Percentiles rank a stretch among this genome's conserved stretches.
Conservation (phyloP, 2,329 filamentous ascomycete species). For the Venturia aucupariae region DNA sequence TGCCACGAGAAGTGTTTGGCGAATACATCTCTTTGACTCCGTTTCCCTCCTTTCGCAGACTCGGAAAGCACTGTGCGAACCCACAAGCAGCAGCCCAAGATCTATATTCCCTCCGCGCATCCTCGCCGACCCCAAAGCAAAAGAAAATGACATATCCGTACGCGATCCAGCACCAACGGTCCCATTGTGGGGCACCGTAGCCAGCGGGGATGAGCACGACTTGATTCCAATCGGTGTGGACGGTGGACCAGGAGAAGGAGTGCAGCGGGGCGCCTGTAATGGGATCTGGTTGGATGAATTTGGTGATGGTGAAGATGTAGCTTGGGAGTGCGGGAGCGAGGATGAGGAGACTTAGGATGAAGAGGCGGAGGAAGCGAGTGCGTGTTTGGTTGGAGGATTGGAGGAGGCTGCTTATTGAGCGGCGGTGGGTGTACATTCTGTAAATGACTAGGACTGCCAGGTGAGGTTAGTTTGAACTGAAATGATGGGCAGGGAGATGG, state of each 20-base stretch:
- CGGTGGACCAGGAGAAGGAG: slow-evolving; percentile 42
- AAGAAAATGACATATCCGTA: slow-evolving; percentile 48
- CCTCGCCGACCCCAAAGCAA: slow-evolving; percentile 56
- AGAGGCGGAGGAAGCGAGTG: slow-evolving; percentile 53
- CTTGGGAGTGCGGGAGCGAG: slow-evolving; percentile 28
- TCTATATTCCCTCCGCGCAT: slow-evolving; percentile 49
- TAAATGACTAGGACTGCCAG: slow-evolving; percentile 46
- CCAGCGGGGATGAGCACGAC: slow-evolving; percentile 40
- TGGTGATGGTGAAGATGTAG: neutral
- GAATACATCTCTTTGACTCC: neutral
- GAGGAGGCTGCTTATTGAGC: slow-evolving; percentile 48
- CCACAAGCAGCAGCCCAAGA: slow-evolving; percentile 35
- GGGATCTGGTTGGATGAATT: neutral
- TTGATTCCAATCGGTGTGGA: slow-evolving; percentile 45
- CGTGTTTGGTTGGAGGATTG: slow-evolving; percentile 44
- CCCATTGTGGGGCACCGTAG: slow-evolving; percentile 37
- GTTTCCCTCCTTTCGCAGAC: neutral
- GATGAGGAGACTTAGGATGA: slow-evolving; percentile 46
- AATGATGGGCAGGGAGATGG: too few relatives aligned
- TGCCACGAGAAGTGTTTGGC: neutral
- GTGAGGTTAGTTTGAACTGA: slow-evolving; percentile 2
- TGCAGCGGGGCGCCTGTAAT: slow-evolving; percentile 18
- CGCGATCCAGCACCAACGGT: slow-evolving; percentile 49
- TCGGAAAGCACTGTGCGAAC: slow-evolving; percentile 18
- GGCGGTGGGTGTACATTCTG: slow-evolving; percentile 52